These are phyloP conservation scores for Acorus gramineus DNA, from an alignment of 106 monocot species.

Conservation along the genomic window DNA sequence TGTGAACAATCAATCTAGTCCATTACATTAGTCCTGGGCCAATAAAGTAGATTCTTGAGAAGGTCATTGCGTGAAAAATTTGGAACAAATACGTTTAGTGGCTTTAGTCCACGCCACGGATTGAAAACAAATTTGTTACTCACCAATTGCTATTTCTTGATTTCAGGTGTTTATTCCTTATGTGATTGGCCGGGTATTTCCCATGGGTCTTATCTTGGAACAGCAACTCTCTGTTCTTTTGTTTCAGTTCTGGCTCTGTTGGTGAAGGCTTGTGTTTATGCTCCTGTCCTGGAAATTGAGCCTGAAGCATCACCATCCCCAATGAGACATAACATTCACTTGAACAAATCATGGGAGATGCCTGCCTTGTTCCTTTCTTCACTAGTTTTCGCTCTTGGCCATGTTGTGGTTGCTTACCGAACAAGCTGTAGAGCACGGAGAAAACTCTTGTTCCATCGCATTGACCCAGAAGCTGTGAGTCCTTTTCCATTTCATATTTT, in stretches of 20 bases:
- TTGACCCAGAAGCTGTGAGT: constrained; percentile 73
- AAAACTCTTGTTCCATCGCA: constrained; percentile 48
- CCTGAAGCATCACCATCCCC: constrained; percentile 23
- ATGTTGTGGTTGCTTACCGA: constrained; percentile 72
- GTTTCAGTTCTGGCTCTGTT: constrained; percentile 45
- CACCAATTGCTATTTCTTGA: background rate
- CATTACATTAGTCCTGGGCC: no score
- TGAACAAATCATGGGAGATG: constrained; percentile 65
- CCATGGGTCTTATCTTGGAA: constrained; percentile 65
- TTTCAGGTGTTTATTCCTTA: constrained; percentile 69
- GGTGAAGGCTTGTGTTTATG: constrained; percentile 59
- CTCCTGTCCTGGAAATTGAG: constrained; percentile 26
- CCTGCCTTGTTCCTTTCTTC: constrained; percentile 72
- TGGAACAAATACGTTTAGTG: no score
- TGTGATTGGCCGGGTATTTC: constrained; percentile 45
- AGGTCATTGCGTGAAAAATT: no score
- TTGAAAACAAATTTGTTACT: no score
- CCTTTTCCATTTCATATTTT: background rate
- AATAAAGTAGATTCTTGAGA: no score
- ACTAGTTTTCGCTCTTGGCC: constrained; percentile 76
- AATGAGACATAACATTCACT: constrained; percentile 31
- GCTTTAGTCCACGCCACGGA: no score
- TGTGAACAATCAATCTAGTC: no score
- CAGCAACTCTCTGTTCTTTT: constrained; percentile 37
- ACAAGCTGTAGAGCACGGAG: constrained; percentile 64